These are phyloP conservation scores for Pseudopithomyces chartarum DNA, from an alignment of 2,329 filamentous ascomycete genomes.

Conservation along the genomic window DNA sequence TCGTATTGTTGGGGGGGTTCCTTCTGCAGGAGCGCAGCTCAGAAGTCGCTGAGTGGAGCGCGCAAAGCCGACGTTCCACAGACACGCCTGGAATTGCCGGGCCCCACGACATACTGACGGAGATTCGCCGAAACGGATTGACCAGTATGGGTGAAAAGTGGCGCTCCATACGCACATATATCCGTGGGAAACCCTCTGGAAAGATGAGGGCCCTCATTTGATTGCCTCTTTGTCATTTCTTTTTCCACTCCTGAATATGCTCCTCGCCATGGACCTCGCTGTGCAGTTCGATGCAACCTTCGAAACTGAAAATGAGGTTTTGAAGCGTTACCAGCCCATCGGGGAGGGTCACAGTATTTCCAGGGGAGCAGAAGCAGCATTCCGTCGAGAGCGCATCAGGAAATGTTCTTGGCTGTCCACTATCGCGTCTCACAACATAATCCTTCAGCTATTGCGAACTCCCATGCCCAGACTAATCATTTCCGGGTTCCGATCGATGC, in stretches of 20 bases:
- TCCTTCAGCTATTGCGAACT: too few relatives aligned
- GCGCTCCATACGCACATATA: slow-evolving; percentile 44
- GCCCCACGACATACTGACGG: slow-evolving; percentile 50
- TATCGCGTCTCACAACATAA: too few relatives aligned
- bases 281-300: too few relatives aligned
- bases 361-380: too few relatives aligned
- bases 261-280: slow-evolving; percentile 12
- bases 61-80: slow-evolving; percentile 57
- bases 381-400: too few relatives aligned
- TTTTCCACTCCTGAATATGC: slow-evolving; percentile 44
- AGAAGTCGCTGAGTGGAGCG: slow-evolving; percentile 57
- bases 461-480: too few relatives aligned
- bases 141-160: slow-evolving; percentile 43
- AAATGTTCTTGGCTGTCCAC: too few relatives aligned
- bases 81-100: slow-evolving; percentile 47
- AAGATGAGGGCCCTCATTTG: slow-evolving; percentile 31
- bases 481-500: too few relatives aligned
- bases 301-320: too few relatives aligned
- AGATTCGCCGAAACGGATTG: slow-evolving; percentile 34
- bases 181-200: slow-evolving; percentile 45
- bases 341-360: too few relatives aligned
- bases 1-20: slow-evolving; percentile 52
- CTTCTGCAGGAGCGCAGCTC: slow-evolving; percentile 51
- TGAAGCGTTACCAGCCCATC: too few relatives aligned
- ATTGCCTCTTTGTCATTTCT: slow-evolving; percentile 33